Conservation (phyloP, 768 basidiomycete species). For the Macrolepiota fuliginosa region DNA sequence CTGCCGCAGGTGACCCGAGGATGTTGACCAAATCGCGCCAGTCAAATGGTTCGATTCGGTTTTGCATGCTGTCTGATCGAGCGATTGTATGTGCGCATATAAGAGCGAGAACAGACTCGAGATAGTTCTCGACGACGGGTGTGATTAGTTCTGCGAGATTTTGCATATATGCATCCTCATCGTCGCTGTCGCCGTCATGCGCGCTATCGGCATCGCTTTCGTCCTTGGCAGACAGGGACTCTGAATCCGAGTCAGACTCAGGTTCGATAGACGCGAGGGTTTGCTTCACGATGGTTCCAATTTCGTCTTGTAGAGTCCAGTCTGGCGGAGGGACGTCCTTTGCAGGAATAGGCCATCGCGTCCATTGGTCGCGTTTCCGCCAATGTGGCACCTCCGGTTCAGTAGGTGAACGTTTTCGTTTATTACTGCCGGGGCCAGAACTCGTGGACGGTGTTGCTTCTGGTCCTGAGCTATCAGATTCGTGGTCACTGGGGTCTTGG, state of each 20-base stretch:
- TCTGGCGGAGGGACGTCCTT: constrained; percentile 65
- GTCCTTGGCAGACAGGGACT: not conserved
- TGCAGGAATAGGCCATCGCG: constrained; percentile 69
- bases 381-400: constrained; percentile 19
- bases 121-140: constrained; percentile 6
- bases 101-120: constrained; percentile 10
- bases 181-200: constrained; percentile 16
- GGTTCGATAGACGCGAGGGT: constrained; percentile 22
- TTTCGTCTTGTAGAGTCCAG: constrained; percentile 71
- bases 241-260: constrained; percentile 12
- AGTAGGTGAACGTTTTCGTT: constrained; percentile 18
- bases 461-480: not conserved
- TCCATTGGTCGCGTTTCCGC: constrained; percentile 55
- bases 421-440: not conserved
- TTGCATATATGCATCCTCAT: constrained; percentile 16
- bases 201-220: not conserved
- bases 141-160: constrained; percentile 3
- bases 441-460: not conserved
- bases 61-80: constrained; percentile 14
- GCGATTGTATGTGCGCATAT: constrained; percentile 9
- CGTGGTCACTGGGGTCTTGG: not conserved
- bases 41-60: constrained; percentile 13
- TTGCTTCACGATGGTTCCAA: constrained; percentile 43
- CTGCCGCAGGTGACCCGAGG: constrained; percentile 3
- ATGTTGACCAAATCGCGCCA: constrained; percentile 12